These are phyloP conservation scores for Exobasidium cylindrosporum DNA, from an alignment of 1,284 basidiomycete genomes.

Conservation along the genomic window DNA sequence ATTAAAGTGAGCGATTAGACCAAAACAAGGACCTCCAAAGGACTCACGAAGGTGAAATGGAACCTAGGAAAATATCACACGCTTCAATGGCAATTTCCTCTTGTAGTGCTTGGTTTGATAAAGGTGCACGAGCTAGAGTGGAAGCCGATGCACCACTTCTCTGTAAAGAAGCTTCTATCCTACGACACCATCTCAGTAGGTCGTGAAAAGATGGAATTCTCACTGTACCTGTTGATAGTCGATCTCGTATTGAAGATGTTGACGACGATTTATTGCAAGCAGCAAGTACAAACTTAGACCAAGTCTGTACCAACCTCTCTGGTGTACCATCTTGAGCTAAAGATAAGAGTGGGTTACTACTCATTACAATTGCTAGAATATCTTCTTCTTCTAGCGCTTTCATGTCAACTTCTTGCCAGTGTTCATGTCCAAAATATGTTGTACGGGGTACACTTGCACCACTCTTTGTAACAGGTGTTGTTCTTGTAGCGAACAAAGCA, in stretches of 20 bases:
- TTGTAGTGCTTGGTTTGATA: constrained; percentile 71
- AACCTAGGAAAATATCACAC: constrained; percentile 86
- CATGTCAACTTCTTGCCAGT: constrained; percentile 48
- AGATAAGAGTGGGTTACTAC: constrained; percentile 27
- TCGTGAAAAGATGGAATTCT: constrained; percentile 73
- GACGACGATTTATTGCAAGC: neutral
- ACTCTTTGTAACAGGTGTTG: constrained; percentile 10
- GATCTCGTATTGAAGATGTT: neutral
- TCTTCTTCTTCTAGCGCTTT: constrained; percentile 31
- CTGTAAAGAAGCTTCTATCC: constrained; percentile 64
- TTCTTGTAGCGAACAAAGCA: constrained; percentile 57
- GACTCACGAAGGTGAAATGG: constrained; percentile 54
- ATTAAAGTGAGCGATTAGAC: neutral
- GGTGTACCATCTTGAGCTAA: constrained; percentile 21
- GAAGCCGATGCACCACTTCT: neutral
- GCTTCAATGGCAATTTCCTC: constrained; percentile 90
- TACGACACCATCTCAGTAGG: constrained; percentile 79
- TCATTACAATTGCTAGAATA: constrained; percentile 35
- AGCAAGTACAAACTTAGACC: constrained; percentile 23
- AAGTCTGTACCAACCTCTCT: constrained; percentile 35
- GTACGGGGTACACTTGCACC: constrained; percentile 4
- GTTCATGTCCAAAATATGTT: constrained; percentile 69
- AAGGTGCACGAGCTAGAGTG: constrained; percentile 19
- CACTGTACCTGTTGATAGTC: constrained; percentile 42
- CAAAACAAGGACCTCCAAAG: neutral